Evolutionary conservation across 1,284 basidiomycete species (phyloP), one percentile per base, ranked within the genome.

Genomic region (Tremellales sp.): DNA sequence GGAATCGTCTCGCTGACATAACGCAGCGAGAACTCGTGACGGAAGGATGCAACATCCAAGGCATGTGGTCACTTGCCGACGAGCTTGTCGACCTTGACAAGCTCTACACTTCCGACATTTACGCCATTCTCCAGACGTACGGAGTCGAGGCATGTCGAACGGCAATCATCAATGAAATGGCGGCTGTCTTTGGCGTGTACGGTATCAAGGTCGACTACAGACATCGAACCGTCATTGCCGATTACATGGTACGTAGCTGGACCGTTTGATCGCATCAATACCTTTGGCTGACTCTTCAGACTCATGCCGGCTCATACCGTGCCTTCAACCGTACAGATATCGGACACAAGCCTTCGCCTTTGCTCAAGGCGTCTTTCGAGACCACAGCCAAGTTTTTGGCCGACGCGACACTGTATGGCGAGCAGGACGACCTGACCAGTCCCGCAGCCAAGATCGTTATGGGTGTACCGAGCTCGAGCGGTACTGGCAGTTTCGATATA

Each of bases 311-410:
- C 40, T 91, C 88, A 22, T 99, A 94, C 79, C 89, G 89, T 72
- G 92, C 96, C 2, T 99, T 98, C 78, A 98, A 97, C 75, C 85
- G 96, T 46, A 90, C 86, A 53, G 96, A 96, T 57, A 87, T 98
- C 52, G 85, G 89, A 19, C 84, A 86, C 49, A 89, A 90, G 70
- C 84, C 89, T 7, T 96, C 92, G 23, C 91, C 94, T 3, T 79
- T 98, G 42, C 82, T 97, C 54, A 98, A 98, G 76, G 94, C 96
- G 2, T 93, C 89, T 5, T 99, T 89, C 74, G 96, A 98, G 77
- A 97, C 92, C 10, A 98, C 96, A 0, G 89, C 88, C n/a, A 81
- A 85, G 1, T 97, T 98, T 80, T 75, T 99, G 60, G 89, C 91
- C 10, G 92, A 97, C 56, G 93, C 94, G 13, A 90, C 92, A 0